Conservation (phyloP, 169 alveolate species). For the Plasmodium adleri region DNA sequence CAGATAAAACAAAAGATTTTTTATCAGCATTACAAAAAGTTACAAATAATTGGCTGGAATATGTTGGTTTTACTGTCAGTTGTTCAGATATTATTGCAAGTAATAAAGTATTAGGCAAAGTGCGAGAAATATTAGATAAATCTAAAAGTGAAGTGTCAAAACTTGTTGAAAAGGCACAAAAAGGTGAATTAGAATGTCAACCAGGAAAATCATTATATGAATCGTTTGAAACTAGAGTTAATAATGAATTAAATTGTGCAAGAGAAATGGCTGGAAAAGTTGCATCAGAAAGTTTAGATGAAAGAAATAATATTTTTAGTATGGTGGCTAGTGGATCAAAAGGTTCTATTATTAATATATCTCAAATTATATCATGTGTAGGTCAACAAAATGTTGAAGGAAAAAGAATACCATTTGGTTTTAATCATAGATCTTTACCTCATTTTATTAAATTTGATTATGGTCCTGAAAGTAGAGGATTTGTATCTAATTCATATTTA, state of each 20-base stretch:
- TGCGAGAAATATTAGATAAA: constrained; percentile 91
- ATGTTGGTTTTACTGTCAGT: constrained; percentile 98
- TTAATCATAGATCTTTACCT: constrained; percentile 98
- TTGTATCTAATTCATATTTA: constrained; percentile 98
- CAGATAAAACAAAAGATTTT: constrained; percentile 96
- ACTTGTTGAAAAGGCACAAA: constrained; percentile 93
- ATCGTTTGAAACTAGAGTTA: constrained; percentile 98
- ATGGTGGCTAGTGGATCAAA: constrained; percentile 99
- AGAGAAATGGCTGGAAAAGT: constrained; percentile 93
- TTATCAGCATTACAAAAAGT: constrained; percentile 96
- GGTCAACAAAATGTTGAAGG: constrained; percentile 99
- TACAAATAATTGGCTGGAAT: constrained; percentile 97
- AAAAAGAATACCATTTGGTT: constrained; percentile 99
- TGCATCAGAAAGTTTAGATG: constrained; percentile 95
- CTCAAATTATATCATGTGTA: constrained; percentile 99
- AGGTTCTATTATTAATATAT: constrained; percentile 97
- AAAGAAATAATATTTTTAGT: constrained; percentile 96
- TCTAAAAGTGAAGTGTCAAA: constrained; percentile 90
- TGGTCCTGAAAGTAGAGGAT: constrained; percentile 99
- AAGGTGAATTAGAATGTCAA: constrained; percentile 96
- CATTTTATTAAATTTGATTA: constrained; percentile 99
- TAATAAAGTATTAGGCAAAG: constrained; percentile 91
- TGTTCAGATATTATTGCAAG: constrained; percentile 98
- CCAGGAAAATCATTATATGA: constrained; percentile 99
- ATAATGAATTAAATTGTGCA: constrained; percentile 96